phyloP scores from a whole-genome alignment of 2,329 filamentous ascomycete genomes.

The Fusarium nygamai region DNA sequence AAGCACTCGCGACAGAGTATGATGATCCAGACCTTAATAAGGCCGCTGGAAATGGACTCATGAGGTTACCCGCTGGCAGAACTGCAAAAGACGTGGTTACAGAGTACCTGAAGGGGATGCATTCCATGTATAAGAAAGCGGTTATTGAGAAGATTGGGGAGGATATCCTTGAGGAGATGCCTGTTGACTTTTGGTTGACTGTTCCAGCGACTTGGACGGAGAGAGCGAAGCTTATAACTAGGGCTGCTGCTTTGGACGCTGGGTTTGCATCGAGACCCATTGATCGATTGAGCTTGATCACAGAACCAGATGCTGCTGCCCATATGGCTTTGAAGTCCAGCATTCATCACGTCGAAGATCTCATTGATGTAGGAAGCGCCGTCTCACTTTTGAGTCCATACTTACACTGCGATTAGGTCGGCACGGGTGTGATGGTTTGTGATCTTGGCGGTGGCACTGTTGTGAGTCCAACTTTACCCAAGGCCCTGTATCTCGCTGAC shows the following conservation, averaged over 20 bases:
- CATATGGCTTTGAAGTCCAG: not conserved
- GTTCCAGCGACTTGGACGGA: not conserved
- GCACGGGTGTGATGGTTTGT: not conserved
- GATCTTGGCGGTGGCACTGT: not conserved
- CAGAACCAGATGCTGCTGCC: not conserved
- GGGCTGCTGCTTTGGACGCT: not conserved
- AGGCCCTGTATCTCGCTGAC: fast-evolving
- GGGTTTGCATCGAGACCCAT: not conserved
- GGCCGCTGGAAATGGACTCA: not conserved
- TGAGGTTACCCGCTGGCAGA: not conserved
- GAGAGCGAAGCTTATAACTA: not conserved
- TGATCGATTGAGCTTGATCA: not conserved
- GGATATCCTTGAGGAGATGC: not conserved
- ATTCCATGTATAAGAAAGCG: not conserved
- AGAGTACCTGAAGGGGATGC: not conserved
- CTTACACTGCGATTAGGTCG: not conserved
- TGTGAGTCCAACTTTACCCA: not conserved
- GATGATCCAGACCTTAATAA: not conserved
- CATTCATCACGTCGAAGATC: not conserved
- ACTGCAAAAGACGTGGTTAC: not conserved
- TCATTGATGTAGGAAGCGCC: not conserved
- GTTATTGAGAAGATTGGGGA: not conserved
- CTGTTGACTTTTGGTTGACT: not conserved
- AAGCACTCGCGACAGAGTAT: not conserved
- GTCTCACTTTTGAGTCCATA: not conserved